Conservation (phyloP, 805 yeast species). For the Yamadazyma sp. region DNA sequence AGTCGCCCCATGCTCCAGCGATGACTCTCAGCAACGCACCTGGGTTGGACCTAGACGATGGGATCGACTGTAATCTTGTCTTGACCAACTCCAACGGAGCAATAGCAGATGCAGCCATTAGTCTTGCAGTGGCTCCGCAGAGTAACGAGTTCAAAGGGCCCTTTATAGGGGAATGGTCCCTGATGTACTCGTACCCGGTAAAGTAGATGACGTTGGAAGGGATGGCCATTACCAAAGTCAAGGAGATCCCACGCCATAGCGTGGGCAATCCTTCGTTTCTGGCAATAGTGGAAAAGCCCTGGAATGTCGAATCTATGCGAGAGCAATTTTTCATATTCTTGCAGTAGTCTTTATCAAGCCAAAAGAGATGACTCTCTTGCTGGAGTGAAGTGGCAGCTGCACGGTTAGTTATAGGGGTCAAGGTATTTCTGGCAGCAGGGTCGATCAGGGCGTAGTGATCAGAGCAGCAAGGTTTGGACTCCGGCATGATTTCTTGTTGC, state of each 20-base stretch:
- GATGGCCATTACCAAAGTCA: slow-evolving; percentile 83
- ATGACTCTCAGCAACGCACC: slow-evolving; percentile 46
- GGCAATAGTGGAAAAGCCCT: slow-evolving; percentile 67
- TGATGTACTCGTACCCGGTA: slow-evolving; percentile 84
- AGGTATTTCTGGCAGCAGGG: slow-evolving; percentile 14
- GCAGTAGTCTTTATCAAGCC: slow-evolving; percentile 31
- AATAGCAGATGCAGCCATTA: slow-evolving; percentile 77
- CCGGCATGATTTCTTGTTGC: slow-evolving; percentile 64
- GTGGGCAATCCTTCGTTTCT: slow-evolving; percentile 72
- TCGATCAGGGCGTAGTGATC: slow-evolving; percentile 9
- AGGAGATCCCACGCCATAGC: slow-evolving; percentile 84
- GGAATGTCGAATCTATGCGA: slow-evolving; percentile 65
- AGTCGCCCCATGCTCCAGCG: slow-evolving; percentile 51
- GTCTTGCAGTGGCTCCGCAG: slow-evolving; percentile 84
- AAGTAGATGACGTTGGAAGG: slow-evolving; percentile 94
- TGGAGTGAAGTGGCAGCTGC: slow-evolving; percentile 24
- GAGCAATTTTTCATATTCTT: slow-evolving; percentile 40
- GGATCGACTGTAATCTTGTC: slow-evolving; percentile 89
- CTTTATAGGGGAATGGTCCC: slow-evolving; percentile 60
- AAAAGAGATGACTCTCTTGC: slow-evolving; percentile 30
- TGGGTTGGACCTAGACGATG: slow-evolving; percentile 39
- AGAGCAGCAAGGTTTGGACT: slow-evolving; percentile 26
- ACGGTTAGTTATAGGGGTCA: background rate
- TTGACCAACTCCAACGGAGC: slow-evolving; percentile 87
- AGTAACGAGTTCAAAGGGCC: slow-evolving; percentile 53